Percentiles rank a stretch among this genome's conserved stretches.
These are phyloP conservation scores for Corymbia calophylla DNA, from an alignment of 441 rosid species.

Conservation along the genomic window DNA sequence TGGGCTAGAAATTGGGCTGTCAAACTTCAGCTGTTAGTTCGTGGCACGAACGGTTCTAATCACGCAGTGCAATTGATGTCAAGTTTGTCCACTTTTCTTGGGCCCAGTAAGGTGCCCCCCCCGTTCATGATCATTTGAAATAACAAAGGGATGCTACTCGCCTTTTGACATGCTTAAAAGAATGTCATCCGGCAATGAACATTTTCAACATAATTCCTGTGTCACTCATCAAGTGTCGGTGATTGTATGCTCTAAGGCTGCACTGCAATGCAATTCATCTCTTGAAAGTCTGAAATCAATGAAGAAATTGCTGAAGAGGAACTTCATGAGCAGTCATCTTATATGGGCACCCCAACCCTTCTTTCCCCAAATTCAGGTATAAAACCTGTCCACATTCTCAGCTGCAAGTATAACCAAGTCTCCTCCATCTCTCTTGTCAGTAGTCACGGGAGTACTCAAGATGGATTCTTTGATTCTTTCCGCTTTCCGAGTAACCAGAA, in stretches of 20 bases:
- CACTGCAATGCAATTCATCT: not conserved
- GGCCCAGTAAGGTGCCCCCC: not conserved
- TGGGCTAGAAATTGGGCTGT: not conserved
- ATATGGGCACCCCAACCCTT: not conserved
- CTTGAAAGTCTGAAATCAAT: not conserved
- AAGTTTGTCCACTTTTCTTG: not conserved
- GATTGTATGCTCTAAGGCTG: not conserved
- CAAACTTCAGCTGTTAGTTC: not conserved
- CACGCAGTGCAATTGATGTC: not conserved
- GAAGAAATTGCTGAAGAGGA: not conserved
- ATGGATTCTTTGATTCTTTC: not conserved
- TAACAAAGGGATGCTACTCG: too few species aligned
- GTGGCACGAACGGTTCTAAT: not conserved
- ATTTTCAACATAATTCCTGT: not conserved
- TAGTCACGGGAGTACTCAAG: not conserved
- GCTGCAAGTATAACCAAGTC: not conserved
- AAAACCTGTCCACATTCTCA: not conserved
- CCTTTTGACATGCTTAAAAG: not conserved
- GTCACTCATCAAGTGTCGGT: not conserved
- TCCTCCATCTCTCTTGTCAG: not conserved
- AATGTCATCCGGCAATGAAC: not conserved
- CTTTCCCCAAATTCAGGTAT: not conserved
- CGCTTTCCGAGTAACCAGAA: not conserved
- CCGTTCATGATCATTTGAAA: not conserved
- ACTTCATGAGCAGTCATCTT: not conserved